Evolutionary conservation across 1,284 basidiomycete genomes (phyloP), one percentile per base, ranked within the genome.

Genomic region (Thelephora terrestris): DNA sequence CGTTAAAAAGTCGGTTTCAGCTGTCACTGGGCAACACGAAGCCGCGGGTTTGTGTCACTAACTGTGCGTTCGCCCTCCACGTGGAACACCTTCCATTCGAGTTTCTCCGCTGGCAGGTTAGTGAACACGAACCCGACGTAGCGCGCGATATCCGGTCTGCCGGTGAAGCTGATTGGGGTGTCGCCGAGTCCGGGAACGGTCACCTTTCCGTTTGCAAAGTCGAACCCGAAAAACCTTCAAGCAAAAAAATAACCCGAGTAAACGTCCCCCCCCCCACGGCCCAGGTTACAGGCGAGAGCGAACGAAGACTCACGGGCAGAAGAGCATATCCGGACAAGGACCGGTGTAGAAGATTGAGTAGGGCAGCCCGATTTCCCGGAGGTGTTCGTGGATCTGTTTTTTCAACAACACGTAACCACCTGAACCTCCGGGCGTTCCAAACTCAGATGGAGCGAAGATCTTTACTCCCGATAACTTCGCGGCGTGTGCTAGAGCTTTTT

Each of bases 381-480:
- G 47, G 32, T 65, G 56, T 21, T 58, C 55, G 53, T 49, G 52
- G 7, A 54, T 23, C 18, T 27, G 23, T n/a, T 40, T 44, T 34
- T 56, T 58, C 20, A 24, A 12, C 18, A n/a, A 48, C 20, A 51
- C 45, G 1, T 44, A 7, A 24, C 61, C 61, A 0, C 58, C 57
- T 5, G 53, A 51, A 6, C 58, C 58, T 17, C 64, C 58, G 1
- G 49, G 49, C 17, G 57, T 58, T 5, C 68, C 67, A 21, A 60
- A 69, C 47, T 71, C 69, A 7, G 64, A 66, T 3, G 69, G 70
- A 7, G 71, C 58, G 46, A 71, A 70, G 39, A 67, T 44, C 48
- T 63, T 60, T 18, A 70, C 67, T 9, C 61, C 62, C 0, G 67
- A 66, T 25, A 54, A 56, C 54, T 67, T 68, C 38, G 67, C 64